A percentile compares a stretch with the other conserved stretches of the same genome.
Conservation (phyloP, 371 early-diverging fungal genomes). For the Nematocida ironsii region DNA sequence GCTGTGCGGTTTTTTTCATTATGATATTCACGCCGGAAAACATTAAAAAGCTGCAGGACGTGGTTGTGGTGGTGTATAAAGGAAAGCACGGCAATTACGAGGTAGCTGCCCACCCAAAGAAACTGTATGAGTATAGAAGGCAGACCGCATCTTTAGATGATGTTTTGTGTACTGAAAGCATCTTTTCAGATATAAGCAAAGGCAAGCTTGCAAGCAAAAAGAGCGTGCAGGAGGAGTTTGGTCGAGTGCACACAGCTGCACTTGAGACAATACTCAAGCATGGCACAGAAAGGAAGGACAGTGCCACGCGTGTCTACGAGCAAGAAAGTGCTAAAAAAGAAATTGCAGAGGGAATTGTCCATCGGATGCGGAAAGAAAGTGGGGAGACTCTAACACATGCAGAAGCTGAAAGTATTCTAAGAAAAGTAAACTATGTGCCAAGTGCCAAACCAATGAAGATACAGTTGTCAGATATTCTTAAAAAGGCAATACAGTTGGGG, state of each 20-base stretch:
- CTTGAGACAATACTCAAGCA: slow-evolving; percentile 59
- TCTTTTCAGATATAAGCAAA: slow-evolving; percentile 63
- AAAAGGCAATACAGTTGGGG: slow-evolving; percentile 61
- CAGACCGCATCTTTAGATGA: slow-evolving; percentile 43
- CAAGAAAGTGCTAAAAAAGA: slow-evolving; percentile 55
- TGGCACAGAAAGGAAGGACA: slow-evolving; percentile 65
- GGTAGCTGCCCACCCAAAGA: slow-evolving; percentile 68
- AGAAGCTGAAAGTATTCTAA: slow-evolving; percentile 46
- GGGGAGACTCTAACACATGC: slow-evolving; percentile 22
- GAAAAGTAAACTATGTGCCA: slow-evolving; percentile 42
- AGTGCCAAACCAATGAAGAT: slow-evolving; percentile 49
- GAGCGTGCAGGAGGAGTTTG: slow-evolving; percentile 28
- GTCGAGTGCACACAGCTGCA: slow-evolving; percentile 19
- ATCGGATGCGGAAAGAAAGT: slow-evolving; percentile 44
- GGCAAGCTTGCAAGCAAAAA: slow-evolving; percentile 61
- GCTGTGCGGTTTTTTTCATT: slow-evolving; percentile 7
- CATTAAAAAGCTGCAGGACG: slow-evolving; percentile 65
- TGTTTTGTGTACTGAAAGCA: slow-evolving; percentile 59
- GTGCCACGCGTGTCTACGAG: slow-evolving; percentile 61
- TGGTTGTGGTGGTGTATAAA: slow-evolving; percentile 61
- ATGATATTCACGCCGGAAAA: slow-evolving; percentile 68
- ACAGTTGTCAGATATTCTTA: slow-evolving; percentile 62
- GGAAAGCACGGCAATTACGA: slow-evolving; percentile 62
- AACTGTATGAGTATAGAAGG: slow-evolving; percentile 67
- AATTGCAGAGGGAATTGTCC: slow-evolving; percentile 58